Percentiles rank a stretch among this genome's conserved stretches.
phyloP scores from a whole-genome alignment of 176 grass and related monocot genomes.

The Bolboschoenus planiculmis region DNA sequence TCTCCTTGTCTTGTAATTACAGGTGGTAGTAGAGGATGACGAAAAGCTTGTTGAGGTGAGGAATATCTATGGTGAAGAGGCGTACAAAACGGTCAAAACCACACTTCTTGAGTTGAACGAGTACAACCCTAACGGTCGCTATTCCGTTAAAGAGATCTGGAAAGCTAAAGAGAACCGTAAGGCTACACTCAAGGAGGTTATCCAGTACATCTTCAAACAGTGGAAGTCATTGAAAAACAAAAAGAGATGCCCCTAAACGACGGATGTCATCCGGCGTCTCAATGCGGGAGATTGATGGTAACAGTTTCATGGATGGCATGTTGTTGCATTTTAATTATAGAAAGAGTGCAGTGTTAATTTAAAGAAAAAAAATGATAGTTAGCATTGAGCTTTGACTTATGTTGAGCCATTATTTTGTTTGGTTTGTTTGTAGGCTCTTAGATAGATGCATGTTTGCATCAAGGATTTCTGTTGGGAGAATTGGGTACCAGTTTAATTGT shows the following conservation, averaged over 20 bases:
- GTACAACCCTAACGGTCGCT: conserved; percentile 49
- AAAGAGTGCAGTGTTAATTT: not conserved
- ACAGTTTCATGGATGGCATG: not conserved
- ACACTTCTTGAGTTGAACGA: conserved; percentile 53
- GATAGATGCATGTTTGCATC: not conserved
- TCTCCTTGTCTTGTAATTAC: conserved; percentile 3
- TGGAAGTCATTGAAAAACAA: conserved; percentile 20
- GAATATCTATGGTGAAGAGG: conserved; percentile 21
- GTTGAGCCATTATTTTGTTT: not conserved
- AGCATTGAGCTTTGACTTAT: not conserved
- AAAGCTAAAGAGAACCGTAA: conserved; percentile 41
- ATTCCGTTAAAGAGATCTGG: conserved; percentile 46
- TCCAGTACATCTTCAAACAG: conserved; percentile 41
- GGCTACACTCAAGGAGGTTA: conserved; percentile 39
- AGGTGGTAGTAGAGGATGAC: conserved; percentile 38
- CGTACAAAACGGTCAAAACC: conserved; percentile 24
- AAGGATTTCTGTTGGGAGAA: not conserved
- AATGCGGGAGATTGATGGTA: not conserved
- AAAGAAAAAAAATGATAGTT: not conserved
- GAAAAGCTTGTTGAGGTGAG: conserved; percentile 39
- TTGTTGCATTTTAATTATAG: not conserved
- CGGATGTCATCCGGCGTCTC: not conserved
- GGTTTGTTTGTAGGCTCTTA: not conserved
- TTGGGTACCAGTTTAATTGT: not conserved
- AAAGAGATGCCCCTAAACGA: not conserved